Conservation (phyloP, 257 asterid genomes). For the Solanum appendiculatum region DNA sequence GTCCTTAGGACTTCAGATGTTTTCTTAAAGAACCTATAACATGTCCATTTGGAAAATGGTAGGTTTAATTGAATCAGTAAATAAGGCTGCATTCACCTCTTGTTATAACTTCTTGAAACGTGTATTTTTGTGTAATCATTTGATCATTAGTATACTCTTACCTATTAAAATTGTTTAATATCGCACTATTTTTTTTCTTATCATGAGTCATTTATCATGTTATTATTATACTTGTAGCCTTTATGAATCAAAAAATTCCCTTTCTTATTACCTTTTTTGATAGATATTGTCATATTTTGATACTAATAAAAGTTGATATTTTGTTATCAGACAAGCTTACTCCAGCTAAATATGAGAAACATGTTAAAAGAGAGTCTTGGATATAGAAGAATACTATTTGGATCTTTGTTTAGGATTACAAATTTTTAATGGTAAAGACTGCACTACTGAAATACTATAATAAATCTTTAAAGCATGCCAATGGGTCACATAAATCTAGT, state of each 20-base stretch:
- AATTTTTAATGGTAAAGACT: constrained; percentile 32
- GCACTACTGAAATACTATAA: constrained; percentile 31
- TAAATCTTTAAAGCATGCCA: constrained; percentile 18
- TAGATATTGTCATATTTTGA: background rate
- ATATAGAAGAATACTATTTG: constrained; percentile 50
- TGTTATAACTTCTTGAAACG: background rate
- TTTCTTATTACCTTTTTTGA: background rate
- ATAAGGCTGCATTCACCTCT: background rate
- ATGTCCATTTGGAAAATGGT: background rate
- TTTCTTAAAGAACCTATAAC: background rate
- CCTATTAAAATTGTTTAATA: background rate
- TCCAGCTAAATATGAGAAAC: constrained; percentile 43
- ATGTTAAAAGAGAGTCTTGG: constrained; percentile 38
- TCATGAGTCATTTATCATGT: background rate
- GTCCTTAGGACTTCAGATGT: background rate
- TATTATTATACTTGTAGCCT: background rate
- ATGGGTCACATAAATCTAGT: constrained; percentile 16
- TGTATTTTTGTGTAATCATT: background rate
- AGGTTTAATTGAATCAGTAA: background rate
- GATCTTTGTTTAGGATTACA: constrained; percentile 35
- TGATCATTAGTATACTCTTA: background rate
- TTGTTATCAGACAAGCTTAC: constrained; percentile 28
- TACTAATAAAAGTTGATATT: background rate
- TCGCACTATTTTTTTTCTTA: background rate
- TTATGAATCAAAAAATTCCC: background rate